A percentile compares a stretch with the other conserved stretches of the same genome.
Conservation (phyloP, 179 eudicot genomes). For the Silene noctiflora region DNA sequence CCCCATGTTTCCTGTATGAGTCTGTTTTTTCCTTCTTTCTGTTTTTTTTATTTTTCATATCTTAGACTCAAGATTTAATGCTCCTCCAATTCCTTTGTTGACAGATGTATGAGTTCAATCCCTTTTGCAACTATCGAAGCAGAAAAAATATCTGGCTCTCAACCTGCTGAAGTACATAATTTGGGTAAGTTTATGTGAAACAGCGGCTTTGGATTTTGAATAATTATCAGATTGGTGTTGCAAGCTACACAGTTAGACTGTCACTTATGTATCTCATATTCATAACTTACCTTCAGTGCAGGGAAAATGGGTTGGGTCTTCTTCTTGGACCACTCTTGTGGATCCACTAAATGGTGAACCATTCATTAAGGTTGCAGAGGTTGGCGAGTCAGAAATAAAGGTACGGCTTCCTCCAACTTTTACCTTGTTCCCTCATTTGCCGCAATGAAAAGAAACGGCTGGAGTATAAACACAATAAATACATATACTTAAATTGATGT, state of each 20-base stretch:
- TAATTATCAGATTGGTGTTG: too few relatives aligned
- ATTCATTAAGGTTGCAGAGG: conserved; percentile 87
- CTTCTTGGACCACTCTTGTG: conserved; percentile 67
- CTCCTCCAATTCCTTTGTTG: background rate
- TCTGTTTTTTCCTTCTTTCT: background rate
- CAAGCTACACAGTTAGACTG: background rate
- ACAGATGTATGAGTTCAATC: conserved; percentile 47
- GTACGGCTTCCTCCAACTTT: conserved; percentile 29
- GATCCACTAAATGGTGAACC: conserved; percentile 97
- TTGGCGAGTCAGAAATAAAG: conserved; percentile 67
- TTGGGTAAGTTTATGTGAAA: conserved; percentile 48
- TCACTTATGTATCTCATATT: background rate
- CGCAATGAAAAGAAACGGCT: too few relatives aligned
- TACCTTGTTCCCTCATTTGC: background rate
- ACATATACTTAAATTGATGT: background rate
- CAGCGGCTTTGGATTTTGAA: conserved; percentile 8
- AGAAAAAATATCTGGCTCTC: conserved; percentile 73
- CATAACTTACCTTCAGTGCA: conserved; percentile 49
- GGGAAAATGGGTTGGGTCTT: conserved; percentile 78
- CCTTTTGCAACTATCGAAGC: conserved; percentile 77
- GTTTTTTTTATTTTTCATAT: background rate
- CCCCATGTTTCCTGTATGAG: background rate
- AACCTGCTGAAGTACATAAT: conserved; percentile 86
- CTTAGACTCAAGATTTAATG: background rate
- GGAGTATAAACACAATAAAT: too few relatives aligned